Base-by-base conservation (phyloP, 2,329 filamentous ascomycete species). In the Ophiosphaerella korrae region DNA sequence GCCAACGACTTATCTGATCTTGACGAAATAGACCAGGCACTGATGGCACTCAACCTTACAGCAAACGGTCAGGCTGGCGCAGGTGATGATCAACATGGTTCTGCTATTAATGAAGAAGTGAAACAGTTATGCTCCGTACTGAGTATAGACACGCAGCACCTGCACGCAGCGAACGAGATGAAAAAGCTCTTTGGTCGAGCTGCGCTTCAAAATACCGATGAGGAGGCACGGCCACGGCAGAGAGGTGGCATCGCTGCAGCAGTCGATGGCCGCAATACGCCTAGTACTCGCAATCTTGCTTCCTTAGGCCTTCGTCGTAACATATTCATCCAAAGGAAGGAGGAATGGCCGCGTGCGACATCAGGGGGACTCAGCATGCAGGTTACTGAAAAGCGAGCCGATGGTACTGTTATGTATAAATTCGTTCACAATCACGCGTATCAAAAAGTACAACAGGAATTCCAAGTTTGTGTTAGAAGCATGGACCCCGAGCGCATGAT, bases 81-180 rank as follows among this genome's bases (percentile, higher is more conserved):
- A 52, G 64, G 49, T n/a, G 57, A 42, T 26, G 58, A 48, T 48
- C 58, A 48, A 40, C 58, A 48, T 40, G 56, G 53, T 9, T 46
- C 60, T 5, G 51, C 58, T 8, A 48, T 68, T 21, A 70, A 74
- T 49, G 70, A 73, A 45, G 75, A 76, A 43, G 69, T 75, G 40
- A 73, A 82, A 42, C 79, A 78, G 78, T 54, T 83, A 70, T 73
- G 75, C 52, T 70, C 79, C 16, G 72, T 88, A 11, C 76, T 90
- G 0, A 75, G 80, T 2, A 77, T 90, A 44, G 86, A 88, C 60
- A 84, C 87, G 0, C 83, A 89, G 59, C 85, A 92, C 62, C 82
- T 99, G 9, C 92, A 93, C 68, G 90, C 90, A 7, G 81, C 88
- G 32, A 96, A 96, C 66, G 94, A 99, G 77, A 97, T 99, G 91